Evolutionary conservation across 208 protist genomes (phyloP), one percentile per base, ranked within the genome.

Genomic region (Wallacemonas collosoma): DNA sequence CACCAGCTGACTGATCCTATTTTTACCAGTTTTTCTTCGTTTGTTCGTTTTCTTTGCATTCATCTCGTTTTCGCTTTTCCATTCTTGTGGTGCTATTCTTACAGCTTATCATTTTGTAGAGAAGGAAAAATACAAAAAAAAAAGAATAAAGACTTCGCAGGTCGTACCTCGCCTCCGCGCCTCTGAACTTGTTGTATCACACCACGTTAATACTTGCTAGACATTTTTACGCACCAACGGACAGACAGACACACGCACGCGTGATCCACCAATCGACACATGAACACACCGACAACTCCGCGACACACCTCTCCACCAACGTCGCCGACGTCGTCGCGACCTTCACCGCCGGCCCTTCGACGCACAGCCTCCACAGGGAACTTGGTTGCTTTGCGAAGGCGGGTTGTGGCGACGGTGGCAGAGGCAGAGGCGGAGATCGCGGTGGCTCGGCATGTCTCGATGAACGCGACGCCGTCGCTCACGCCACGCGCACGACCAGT

Each of bases 321-420:
- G 17, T 35, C 17, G 15, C 53, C 53, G 6, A 17, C 17, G 53
- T 35, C 53, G 53, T 35, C 26, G 53, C 11, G 53, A 38, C 15
- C 17, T 38, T 7, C 60, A 3, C 5, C 41, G 11, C 6, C 60
- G 17, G 38, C 17, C 40, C 4, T 65, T n/a, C 38, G 60, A n/a
- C 60, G 60, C 11, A 48, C 60, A 5, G 60, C 60, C 11, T 65
- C 60, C 3, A 65, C 60, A 26, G 60, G 60, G 3, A 48, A 45
- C 40, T 35, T 65, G 38, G 38, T 65, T 4, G 40, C 41, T 6
- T n/a, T 65, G 40, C 60, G 60, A 14, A 38, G 60, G 7, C 60
- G 60, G n/a, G 43, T 65, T 6, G 60, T 65, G 60, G 60, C 60
- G 26, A 39, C 60, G 3, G n/a, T 65, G 40, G 41, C 5, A 3